These are phyloP conservation scores for Pestalotiopsis sp. DNA, from an alignment of 2,329 filamentous ascomycete species.

Conservation along the genomic window DNA sequence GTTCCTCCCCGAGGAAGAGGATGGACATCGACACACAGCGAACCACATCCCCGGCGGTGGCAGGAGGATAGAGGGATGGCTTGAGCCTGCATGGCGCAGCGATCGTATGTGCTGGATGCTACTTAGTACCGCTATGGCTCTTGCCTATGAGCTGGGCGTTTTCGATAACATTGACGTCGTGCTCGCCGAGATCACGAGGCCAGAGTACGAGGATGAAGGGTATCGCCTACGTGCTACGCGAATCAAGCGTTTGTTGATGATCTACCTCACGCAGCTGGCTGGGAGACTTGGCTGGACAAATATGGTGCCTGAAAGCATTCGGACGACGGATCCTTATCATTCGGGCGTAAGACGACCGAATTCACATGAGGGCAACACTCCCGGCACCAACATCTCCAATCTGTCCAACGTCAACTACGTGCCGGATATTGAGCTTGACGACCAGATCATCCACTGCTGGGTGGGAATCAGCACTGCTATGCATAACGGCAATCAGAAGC, in stretches of 20 bases:
- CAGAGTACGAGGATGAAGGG: conserved; percentile 71
- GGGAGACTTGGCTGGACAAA: conserved; percentile 90
- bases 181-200: conserved; percentile 58
- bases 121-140: conserved; percentile 82
- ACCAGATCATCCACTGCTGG: conserved; percentile 84
- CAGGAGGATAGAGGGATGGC: conserved; percentile 88
- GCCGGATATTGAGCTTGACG: conserved; percentile 65
- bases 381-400: conserved; percentile 58
- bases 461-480: conserved; percentile 90
- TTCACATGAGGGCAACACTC: conserved; percentile 59
- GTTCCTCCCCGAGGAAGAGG: conserved; percentile 41
- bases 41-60: conserved; percentile 64
- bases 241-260: conserved; percentile 81
- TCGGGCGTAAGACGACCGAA: conserved; percentile 45
- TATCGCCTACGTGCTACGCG: conserved; percentile 78
- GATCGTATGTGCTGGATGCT: conserved; percentile 99
- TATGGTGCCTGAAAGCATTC: conserved; percentile 76
- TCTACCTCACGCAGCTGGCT: conserved; percentile 92
- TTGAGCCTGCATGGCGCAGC: conserved; percentile 92
- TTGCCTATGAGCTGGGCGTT: conserved; percentile 91
- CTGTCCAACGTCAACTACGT: conserved; percentile 64
- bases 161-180: conserved; percentile 86
- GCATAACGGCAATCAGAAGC: conserved; percentile 82
- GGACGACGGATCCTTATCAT: conserved; percentile 58
- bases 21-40: conserved; percentile 29